Conservation (phyloP, 257 asterid genomes). For the Solanum paucissectum region DNA sequence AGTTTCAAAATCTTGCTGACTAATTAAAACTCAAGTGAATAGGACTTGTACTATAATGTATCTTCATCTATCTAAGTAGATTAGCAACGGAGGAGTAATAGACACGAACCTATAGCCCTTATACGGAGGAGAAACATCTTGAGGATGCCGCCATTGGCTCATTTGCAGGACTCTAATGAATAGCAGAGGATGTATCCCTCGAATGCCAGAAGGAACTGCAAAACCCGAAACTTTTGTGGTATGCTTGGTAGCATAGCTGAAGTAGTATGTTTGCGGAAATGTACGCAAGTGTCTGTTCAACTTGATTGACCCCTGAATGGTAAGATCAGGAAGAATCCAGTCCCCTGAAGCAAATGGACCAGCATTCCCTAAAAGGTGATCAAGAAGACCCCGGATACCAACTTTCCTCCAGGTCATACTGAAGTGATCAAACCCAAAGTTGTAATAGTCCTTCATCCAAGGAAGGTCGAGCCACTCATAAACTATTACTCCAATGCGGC, state of each 20-base stretch:
- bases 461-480: conserved; percentile 86
- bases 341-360: conserved; percentile 93
- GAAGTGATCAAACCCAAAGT: conserved; percentile 89
- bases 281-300: conserved; percentile 55
- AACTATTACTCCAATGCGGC: conserved; percentile 72
- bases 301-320: conserved; percentile 71
- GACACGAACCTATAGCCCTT: conserved; percentile 76
- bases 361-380: conserved; percentile 55
- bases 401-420: conserved; percentile 62
- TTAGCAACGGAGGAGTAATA: not conserved
- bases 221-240: conserved; percentile 49
- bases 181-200: conserved; percentile 66
- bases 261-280: conserved; percentile 74
- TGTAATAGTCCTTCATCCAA: conserved; percentile 70
- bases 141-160: conserved; percentile 75
- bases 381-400: conserved; percentile 70
- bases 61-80: not conserved
- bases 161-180: conserved; percentile 84
- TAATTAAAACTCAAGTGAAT: not conserved
- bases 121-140: conserved; percentile 63
- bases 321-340: conserved; percentile 94
- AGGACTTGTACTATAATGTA: not conserved
- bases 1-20: not conserved
- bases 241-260: conserved; percentile 87
- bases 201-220: conserved; percentile 71